A percentile compares a stretch with the other conserved stretches of the same genome.
phyloP scores from a whole-genome alignment of 768 basidiomycete genomes.

The Rhodotorula paludigena region DNA sequence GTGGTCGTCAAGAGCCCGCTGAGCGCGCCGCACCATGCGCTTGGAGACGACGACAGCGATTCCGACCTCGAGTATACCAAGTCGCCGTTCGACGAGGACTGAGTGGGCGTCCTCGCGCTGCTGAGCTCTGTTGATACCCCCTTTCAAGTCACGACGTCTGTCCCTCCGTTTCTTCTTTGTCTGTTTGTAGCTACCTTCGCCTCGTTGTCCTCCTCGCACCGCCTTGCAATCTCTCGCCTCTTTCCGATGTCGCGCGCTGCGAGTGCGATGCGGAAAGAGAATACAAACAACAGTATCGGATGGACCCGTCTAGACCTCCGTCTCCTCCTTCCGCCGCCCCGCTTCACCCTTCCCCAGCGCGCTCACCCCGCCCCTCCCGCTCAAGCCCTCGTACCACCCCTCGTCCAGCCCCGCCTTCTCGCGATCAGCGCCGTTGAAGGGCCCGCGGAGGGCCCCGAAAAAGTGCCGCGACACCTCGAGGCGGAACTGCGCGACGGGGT shows the following conservation, averaged over 20 bases:
- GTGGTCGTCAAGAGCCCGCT: slow-evolving; percentile 4
- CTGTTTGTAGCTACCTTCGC: too few relatives aligned
- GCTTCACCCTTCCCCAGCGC: neutral
- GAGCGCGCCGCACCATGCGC: neutral
- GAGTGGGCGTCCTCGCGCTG: neutral
- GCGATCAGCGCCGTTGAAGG: slow-evolving; percentile 72
- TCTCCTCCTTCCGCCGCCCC: neutral
- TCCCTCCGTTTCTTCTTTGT: too few relatives aligned
- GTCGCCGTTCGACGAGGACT: slow-evolving; percentile 36
- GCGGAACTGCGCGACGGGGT: slow-evolving; percentile 64
- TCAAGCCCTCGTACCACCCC: slow-evolving; percentile 68
- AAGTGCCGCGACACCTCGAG: slow-evolving; percentile 66
- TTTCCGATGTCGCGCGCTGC: too few relatives aligned
- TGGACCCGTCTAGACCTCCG: neutral
- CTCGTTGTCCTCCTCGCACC: too few relatives aligned
- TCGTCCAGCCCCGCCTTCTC: slow-evolving; percentile 66
- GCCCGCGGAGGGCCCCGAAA: slow-evolving; percentile 68
- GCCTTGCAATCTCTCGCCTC: too few relatives aligned
- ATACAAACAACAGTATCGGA: neutral
- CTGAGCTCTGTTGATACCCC: too few relatives aligned
- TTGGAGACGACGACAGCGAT: slow-evolving; percentile 17
- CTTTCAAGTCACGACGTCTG: too few relatives aligned
- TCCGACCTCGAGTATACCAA: slow-evolving; percentile 32
- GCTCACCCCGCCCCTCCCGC: slow-evolving; percentile 53
- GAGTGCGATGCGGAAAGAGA: too few relatives aligned